phyloP scores from a whole-genome alignment of 2,329 filamentous ascomycete species.

The Lachnellula arida region DNA sequence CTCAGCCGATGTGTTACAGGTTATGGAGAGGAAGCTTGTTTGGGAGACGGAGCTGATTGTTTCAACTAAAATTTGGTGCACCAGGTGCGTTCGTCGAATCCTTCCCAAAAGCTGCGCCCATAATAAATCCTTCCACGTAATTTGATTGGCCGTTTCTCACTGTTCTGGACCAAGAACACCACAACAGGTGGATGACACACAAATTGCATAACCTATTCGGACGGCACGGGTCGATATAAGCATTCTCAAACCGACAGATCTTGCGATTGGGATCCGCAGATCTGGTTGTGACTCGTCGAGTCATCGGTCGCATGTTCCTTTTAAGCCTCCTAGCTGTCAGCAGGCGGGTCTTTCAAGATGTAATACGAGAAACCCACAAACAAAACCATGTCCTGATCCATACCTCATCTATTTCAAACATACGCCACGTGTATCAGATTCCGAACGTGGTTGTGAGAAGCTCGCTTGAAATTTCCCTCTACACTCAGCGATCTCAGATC shows the following conservation, averaged over 20 bases:
- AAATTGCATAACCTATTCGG: background rate
- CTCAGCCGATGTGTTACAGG: background rate
- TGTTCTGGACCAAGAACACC: background rate
- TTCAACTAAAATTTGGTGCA: background rate
- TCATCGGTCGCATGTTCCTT: background rate
- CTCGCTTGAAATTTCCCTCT: background rate
- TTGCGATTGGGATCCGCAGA: background rate
- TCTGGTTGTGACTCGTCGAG: background rate
- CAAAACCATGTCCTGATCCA: no score
- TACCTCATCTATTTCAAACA: background rate
- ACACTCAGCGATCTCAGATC: background rate
- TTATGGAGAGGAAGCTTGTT: background rate
- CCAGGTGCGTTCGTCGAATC: background rate
- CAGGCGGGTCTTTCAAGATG: background rate
- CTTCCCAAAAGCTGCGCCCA: background rate
- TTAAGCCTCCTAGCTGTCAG: background rate
- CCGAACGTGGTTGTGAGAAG: no score
- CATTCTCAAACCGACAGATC: background rate
- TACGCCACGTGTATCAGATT: background rate
- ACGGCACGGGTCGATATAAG: background rate
- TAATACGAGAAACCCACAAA: no score
- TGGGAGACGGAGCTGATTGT: background rate
- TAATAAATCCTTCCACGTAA: conserved; percentile 1
- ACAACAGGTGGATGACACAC: background rate
- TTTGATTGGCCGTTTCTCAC: background rate